These are phyloP conservation scores for Leccinum boreale DNA, from an alignment of 768 basidiomycete species.

Conservation along the genomic window DNA sequence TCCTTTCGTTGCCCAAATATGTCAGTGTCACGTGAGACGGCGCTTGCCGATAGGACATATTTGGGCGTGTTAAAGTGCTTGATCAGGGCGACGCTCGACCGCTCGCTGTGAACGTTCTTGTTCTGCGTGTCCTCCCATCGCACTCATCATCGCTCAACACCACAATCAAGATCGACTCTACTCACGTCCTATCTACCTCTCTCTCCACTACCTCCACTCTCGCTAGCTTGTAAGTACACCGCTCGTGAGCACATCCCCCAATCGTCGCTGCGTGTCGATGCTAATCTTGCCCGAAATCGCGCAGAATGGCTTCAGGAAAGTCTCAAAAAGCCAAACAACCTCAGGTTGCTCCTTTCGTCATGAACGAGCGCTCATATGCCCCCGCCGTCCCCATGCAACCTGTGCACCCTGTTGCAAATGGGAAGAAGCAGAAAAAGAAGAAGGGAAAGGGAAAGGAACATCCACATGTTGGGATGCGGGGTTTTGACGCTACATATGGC, in stretches of 20 bases:
- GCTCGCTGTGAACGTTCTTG: slow-evolving; percentile 15
- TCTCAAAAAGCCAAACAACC: slow-evolving; percentile 26
- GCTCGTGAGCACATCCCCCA: slow-evolving; percentile 13
- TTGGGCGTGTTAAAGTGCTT: slow-evolving; percentile 30
- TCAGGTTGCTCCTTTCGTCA: slow-evolving; percentile 1
- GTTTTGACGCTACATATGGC: slow-evolving; percentile 22
- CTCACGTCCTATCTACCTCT: not conserved
- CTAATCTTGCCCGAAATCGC: slow-evolving; percentile 17
- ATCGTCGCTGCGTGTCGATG: not conserved
- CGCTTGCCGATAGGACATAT: slow-evolving; percentile 29
- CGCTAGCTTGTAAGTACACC: slow-evolving; percentile 1
- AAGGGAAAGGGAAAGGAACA: slow-evolving; percentile 39
- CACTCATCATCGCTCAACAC: slow-evolving; percentile 19
- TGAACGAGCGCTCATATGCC: slow-evolving; percentile 6
- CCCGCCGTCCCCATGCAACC: slow-evolving; percentile 9
- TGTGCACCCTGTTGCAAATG: slow-evolving; percentile 6
- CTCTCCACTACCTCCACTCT: not conserved
- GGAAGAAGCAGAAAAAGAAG: slow-evolving; percentile 47
- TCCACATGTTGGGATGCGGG: slow-evolving; percentile 2
- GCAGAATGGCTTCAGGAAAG: slow-evolving; percentile 30
- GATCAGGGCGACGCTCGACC: slow-evolving; percentile 23
- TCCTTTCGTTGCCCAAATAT: slow-evolving; percentile 17
- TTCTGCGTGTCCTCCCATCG: slow-evolving; percentile 18
- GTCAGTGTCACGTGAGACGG: slow-evolving; percentile 28
- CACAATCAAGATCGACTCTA: slow-evolving; percentile 15